A percentile compares a stretch with the other conserved stretches of the same genome.
These are phyloP conservation scores for Leptomonas pyrrhocoris DNA, from an alignment of 208 protist genomes.

Conservation along the genomic window DNA sequence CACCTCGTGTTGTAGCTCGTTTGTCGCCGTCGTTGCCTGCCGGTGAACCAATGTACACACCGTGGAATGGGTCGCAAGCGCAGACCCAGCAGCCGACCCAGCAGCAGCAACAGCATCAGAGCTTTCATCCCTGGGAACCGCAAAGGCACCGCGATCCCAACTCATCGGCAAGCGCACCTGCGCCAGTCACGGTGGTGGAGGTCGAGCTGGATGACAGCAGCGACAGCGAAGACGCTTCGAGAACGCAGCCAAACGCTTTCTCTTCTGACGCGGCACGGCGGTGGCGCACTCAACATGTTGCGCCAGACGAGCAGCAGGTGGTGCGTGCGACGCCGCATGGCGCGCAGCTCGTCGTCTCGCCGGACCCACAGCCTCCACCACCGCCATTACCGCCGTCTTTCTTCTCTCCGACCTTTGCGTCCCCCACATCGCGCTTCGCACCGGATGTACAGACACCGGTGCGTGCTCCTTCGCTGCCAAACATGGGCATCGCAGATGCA, in stretches of 20 bases:
- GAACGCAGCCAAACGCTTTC: no score
- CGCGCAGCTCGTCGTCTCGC: not conserved
- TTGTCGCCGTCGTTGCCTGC: no score
- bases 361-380: not conserved
- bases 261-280: not conserved
- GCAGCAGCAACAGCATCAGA: conserved; percentile 5
- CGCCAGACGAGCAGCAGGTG: not conserved
- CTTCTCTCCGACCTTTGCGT: not conserved
- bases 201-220: conserved; percentile 23
- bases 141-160: not conserved
- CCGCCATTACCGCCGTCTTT: not conserved
- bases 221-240: not conserved
- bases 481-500: conserved; percentile 18
- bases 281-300: not conserved
- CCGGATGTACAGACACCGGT: conserved; percentile 18
- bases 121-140: no score
- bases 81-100: not conserved
- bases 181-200: conserved; percentile 21
- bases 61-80: not conserved
- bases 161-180: not conserved
- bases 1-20: no score
- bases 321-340: not conserved
- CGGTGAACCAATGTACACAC: not conserved
- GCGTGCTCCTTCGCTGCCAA: conserved; percentile 25
- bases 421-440: not conserved